Conservation (phyloP, 306 rosid genomes). For the Geum urbanum region DNA sequence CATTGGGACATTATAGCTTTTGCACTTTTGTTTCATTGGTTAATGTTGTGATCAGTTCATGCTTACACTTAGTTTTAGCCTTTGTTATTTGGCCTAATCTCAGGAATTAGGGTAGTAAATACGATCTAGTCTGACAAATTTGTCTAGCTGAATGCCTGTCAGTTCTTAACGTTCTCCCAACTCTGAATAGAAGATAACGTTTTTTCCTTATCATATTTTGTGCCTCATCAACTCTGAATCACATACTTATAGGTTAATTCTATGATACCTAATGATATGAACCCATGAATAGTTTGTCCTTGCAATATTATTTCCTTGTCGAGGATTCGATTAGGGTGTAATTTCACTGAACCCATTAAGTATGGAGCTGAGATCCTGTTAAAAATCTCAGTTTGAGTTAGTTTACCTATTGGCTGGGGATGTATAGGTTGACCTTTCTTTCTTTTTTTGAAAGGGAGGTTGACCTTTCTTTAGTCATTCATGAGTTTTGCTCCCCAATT, state of each 20-base stretch:
- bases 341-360: background rate
- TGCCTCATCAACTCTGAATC: background rate
- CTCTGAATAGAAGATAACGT: background rate
- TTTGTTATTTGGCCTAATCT: background rate
- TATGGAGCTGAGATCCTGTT: background rate
- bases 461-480: background rate
- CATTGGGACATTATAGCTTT: background rate
- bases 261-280: background rate
- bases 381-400: background rate
- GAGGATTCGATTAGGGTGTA: background rate
- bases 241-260: background rate
- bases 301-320: background rate
- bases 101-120: background rate
- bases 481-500: background rate
- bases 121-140: background rate
- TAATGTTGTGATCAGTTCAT: background rate
- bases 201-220: background rate
- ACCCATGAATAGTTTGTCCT: background rate
- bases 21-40: background rate
- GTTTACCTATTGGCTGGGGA: background rate
- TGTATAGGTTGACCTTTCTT: background rate
- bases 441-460: no score
- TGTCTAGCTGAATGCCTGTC: no score
- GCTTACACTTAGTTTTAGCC: background rate
- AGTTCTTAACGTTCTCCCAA: no score